A percentile compares a stretch with the other conserved stretches of the same genome.
phyloP scores from a whole-genome alignment of 1,284 basidiomycete species.

The Peniophora sp. region DNA sequence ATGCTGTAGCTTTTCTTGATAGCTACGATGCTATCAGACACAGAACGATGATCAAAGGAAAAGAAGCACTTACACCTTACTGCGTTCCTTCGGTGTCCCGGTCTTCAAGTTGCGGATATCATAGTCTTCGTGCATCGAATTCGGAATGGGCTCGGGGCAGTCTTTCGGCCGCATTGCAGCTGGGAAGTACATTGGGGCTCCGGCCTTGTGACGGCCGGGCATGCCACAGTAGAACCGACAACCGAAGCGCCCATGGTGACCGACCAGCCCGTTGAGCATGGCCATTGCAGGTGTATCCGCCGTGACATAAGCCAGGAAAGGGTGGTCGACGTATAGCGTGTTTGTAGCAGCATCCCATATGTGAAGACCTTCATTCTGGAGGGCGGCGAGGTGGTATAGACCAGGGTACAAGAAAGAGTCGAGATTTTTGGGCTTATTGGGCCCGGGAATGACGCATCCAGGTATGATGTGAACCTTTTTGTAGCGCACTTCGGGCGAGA shows the following conservation, averaged over 20 bases:
- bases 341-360: slow-evolving; percentile 14
- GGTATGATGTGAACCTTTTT: slow-evolving; percentile 5
- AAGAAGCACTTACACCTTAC: not conserved
- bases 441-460: slow-evolving; percentile 5
- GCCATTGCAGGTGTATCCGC: slow-evolving; percentile 21
- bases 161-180: not conserved
- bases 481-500: slow-evolving; percentile 4
- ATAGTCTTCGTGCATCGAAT: not conserved
- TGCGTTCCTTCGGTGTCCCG: not conserved
- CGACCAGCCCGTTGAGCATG: slow-evolving; percentile 17
- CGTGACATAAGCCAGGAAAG: slow-evolving; percentile 12
- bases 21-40: not conserved
- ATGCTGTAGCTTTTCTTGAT: not conserved
- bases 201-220: slow-evolving; percentile 14
- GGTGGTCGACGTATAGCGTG: slow-evolving; percentile 3
- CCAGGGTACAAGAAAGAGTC: slow-evolving; percentile 7
- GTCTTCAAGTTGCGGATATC: not conserved
- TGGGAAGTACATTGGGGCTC: slow-evolving; percentile 13
- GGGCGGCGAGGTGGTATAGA: slow-evolving; percentile 10
- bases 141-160: not conserved
- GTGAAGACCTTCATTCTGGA: slow-evolving; percentile 16
- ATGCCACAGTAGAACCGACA: slow-evolving; percentile 16
- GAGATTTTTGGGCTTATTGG: slow-evolving; percentile 7
- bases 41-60: not conserved
- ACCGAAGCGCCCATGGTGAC: slow-evolving; percentile 17